phyloP scores from a whole-genome alignment of 768 basidiomycete genomes.

The Phylloporus rhodoxanthus region DNA sequence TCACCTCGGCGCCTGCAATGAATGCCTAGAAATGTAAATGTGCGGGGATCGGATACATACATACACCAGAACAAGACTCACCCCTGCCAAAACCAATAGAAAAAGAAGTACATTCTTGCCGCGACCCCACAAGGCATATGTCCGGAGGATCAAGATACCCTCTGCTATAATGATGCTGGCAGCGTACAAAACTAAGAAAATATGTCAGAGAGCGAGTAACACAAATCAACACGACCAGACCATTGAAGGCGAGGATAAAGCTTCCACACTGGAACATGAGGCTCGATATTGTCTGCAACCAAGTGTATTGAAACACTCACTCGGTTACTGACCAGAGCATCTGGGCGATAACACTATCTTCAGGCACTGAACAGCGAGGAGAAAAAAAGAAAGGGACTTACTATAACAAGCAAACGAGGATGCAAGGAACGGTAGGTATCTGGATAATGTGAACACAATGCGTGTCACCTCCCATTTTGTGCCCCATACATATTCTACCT shows the following conservation, averaged over 20 bases:
- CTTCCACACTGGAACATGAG: constrained; percentile 13
- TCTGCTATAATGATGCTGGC: constrained; percentile 13
- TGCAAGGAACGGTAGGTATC: constrained; percentile 24
- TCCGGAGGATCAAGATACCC: constrained; percentile 23
- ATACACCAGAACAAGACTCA: not conserved
- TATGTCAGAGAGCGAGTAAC: not conserved
- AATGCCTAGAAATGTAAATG: constrained; percentile 6
- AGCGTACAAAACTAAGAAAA: constrained; percentile 9
- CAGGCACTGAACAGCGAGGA: not conserved
- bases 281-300: not conserved
- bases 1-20: constrained; percentile 13
- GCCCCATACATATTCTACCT: constrained; percentile 24
- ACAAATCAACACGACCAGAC: not conserved
- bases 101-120: constrained; percentile 12
- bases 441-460: constrained; percentile 22
- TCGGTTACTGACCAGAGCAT: not conserved
- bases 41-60: not conserved
- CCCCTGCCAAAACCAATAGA: constrained; percentile 17
- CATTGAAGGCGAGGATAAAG: constrained; percentile 16
- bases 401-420: constrained; percentile 16
- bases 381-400: constrained; percentile 1
- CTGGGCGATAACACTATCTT: constrained; percentile 3
- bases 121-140: constrained; percentile 23
- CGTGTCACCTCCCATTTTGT: constrained; percentile 21
- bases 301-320: constrained; percentile 2